phyloP scores from a whole-genome alignment of 768 basidiomycete genomes.

The Boletus rubescentipes region DNA sequence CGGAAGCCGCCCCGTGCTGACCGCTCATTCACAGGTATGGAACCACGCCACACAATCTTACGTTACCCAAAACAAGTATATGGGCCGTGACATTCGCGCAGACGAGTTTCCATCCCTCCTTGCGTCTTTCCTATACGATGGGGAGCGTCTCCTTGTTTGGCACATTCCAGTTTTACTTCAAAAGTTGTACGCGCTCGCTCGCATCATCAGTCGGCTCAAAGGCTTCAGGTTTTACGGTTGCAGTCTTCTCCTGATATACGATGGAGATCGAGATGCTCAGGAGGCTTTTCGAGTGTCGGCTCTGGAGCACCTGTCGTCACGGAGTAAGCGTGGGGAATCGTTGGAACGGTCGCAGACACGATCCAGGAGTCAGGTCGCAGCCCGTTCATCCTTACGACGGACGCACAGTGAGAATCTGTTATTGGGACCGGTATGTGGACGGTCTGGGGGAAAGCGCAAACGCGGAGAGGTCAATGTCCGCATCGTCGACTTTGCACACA shows the following conservation, averaged over 20 bases:
- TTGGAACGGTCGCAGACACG: slow-evolving; percentile 55
- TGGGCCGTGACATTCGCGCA: slow-evolving; percentile 84
- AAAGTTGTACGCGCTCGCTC: slow-evolving; percentile 91
- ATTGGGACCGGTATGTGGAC: slow-evolving; percentile 62
- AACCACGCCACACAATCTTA: slow-evolving; percentile 82
- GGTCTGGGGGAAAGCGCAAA: slow-evolving; percentile 63
- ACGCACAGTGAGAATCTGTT: slow-evolving; percentile 81
- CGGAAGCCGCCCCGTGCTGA: slow-evolving; percentile 2
- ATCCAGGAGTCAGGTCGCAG: slow-evolving; percentile 42
- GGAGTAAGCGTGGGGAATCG: slow-evolving; percentile 76
- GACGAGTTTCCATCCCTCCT: slow-evolving; percentile 84
- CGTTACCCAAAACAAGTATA: slow-evolving; percentile 94
- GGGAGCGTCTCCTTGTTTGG: slow-evolving; percentile 77
- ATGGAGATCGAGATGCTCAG: slow-evolving; percentile 89
- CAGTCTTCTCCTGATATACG: slow-evolving; percentile 94
- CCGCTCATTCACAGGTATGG: slow-evolving; percentile 70
- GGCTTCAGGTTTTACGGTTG: slow-evolving; percentile 99
- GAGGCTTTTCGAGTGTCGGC: slow-evolving; percentile 63
- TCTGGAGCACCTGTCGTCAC: slow-evolving; percentile 62
- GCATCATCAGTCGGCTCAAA: slow-evolving; percentile 83
- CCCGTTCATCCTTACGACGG: slow-evolving; percentile 55
- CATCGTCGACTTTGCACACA: slow-evolving; percentile 98
- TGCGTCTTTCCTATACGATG: slow-evolving; percentile 81
- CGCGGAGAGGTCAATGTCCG: slow-evolving; percentile 94
- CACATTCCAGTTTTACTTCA: slow-evolving; percentile 91